Evolutionary conservation across 345 rosid species (phyloP).

Genomic region (Jatropha curcas): DNA sequence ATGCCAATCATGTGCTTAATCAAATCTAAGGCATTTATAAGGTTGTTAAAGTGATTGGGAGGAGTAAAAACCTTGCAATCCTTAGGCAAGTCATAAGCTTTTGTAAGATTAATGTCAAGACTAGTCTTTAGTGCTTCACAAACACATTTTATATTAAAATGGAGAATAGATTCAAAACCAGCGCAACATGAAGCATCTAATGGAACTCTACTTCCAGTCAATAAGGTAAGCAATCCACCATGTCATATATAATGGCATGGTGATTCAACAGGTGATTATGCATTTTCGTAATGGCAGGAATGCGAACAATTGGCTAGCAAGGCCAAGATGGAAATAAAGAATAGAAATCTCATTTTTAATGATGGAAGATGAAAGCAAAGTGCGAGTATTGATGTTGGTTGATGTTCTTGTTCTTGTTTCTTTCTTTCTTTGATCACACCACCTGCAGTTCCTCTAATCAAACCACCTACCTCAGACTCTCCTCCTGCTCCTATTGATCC

Average conservation of each 20-base stretch:
- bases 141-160: background rate
- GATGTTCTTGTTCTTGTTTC: too few species aligned
- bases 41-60: background rate
- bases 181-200: constrained; percentile 40
- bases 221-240: constrained; percentile 49
- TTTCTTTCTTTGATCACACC: too few species aligned
- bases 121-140: constrained; percentile 24
- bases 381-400: too few species aligned
- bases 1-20: constrained; percentile 36
- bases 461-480: too few species aligned
- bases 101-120: constrained; percentile 26
- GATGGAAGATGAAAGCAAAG: background rate
- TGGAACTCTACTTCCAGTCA: constrained; percentile 21
- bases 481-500: too few species aligned
- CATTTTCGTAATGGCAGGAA: background rate
- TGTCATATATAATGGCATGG: constrained; percentile 26
- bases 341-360: background rate
- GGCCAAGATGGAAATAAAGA: constrained; percentile 5
- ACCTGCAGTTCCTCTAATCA: too few species aligned
- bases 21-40: constrained; percentile 36
- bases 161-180: constrained; percentile 30
- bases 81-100: constrained; percentile 29
- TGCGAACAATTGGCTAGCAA: background rate
- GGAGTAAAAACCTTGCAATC: constrained; percentile 29
- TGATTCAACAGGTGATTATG: background rate